These are phyloP conservation scores for Populus hybrid DNA, from an alignment of 441 rosid species.

Conservation along the genomic window DNA sequence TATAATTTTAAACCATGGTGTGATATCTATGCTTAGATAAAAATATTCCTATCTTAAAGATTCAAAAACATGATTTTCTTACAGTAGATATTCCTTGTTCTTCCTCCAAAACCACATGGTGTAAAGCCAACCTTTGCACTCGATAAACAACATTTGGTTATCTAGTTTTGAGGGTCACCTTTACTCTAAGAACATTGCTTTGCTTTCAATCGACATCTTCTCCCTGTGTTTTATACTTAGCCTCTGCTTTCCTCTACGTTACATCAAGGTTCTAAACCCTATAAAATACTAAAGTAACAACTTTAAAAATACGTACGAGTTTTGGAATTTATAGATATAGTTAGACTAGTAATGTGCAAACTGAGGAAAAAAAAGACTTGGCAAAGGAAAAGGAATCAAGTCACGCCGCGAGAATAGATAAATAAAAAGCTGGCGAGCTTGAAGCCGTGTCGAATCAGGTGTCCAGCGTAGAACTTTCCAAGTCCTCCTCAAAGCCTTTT, in stretches of 20 bases:
- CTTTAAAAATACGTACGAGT: not conserved
- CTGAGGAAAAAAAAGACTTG: too few species aligned
- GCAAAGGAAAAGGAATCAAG: not conserved
- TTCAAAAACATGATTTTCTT: not conserved
- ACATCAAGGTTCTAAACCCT: not conserved
- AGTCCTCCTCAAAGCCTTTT: too few species aligned
- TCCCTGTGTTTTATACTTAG: not conserved
- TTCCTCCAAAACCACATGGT: not conserved
- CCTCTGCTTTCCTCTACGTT: not conserved
- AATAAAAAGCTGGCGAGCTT: too few species aligned
- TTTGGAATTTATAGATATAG: not conserved
- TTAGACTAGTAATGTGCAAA: not conserved
- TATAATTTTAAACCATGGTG: too few species aligned
- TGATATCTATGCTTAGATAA: not conserved
- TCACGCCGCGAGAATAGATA: too few species aligned
- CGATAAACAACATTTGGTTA: too few species aligned
- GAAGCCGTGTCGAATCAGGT: too few species aligned
- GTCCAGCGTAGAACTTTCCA: too few species aligned
- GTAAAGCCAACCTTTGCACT: not conserved
- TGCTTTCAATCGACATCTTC: not conserved
- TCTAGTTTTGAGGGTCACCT: too few species aligned
- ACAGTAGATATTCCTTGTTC: not conserved
- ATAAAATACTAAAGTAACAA: not conserved
- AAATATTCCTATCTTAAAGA: too few species aligned
- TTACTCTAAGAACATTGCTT: not conserved